Base-by-base conservation (phyloP, 768 basidiomycete species). In the Suillus subluteus region DNA sequence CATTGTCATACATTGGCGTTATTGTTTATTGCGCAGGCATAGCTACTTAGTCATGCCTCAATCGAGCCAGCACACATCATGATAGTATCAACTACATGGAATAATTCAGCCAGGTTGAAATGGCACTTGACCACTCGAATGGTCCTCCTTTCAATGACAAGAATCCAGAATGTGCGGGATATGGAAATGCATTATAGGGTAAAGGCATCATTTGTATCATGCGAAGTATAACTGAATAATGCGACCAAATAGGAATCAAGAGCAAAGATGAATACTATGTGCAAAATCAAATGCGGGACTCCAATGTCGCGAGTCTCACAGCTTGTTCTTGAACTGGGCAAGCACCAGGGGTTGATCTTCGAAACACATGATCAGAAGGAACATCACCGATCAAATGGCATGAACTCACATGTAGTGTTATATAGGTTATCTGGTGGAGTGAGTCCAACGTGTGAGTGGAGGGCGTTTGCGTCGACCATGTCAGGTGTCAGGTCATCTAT, bases 381-480 rank as follows among this genome's bases (percentile, higher is more conserved):
- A 66, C 61, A 44, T 18, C 1, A 4, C 12, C 18, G 18, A 21
- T 13, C 16, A n/a, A 50, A 65, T 44, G 75, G 43, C 7, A 46
- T 63, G 15, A 16, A 74, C 94, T 80, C 74, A 97, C 96, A 98
- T 70, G 95, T 98, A 55, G 77, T 79, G 52, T 91, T 84, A 72
- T 90, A 97, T 35, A 96, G 81, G n/a, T 83, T 82, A 71, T 95
- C 94, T 3, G 79, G 82, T 0, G 95, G 93, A 4, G 91, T 89
- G 4, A 86, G 71, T 2, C 87, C 89, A 23, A 88, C 76, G 72
- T 95, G 95, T 32, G 82, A 76, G 62, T 82, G 81, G 38, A 97
- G 78, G 62, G 88, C 90, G 1, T 87, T 86, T 15, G 89, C 88
- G 68, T 98, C 95, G 9, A 99, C 94, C 96, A 99, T 96, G 54